phyloP scores from a whole-genome alignment of 441 rosid species.

The Mallotus japonicus region DNA sequence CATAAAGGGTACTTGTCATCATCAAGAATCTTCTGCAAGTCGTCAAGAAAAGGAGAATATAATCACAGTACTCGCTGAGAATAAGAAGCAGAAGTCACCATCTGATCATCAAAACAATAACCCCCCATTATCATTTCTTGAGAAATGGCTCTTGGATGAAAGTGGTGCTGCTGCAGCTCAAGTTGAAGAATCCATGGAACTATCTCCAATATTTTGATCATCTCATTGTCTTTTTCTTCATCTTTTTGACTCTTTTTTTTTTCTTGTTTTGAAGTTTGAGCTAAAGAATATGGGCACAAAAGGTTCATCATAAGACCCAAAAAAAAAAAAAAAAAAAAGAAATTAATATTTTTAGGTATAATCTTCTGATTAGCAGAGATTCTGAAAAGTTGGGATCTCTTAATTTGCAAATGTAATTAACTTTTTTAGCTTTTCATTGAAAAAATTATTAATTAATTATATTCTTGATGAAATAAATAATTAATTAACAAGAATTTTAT shows the following conservation, averaged over 20 bases:
- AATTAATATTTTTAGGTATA: constrained; percentile 11
- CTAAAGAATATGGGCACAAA: constrained; percentile 9
- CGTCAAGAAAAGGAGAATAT: constrained; percentile 25
- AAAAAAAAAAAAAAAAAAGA: neutral
- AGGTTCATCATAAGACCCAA: neutral
- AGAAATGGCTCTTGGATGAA: constrained; percentile 97
- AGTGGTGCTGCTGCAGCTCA: constrained; percentile 46
- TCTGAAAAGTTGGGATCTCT: constrained; percentile 38
- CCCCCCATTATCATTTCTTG: constrained; percentile 78
- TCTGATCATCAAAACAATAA: neutral
- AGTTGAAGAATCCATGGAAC: constrained; percentile 73
- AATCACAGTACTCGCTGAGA: neutral
- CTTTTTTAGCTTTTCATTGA: neutral
- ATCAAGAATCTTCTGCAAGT: constrained; percentile 20
- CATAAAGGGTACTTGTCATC: constrained; percentile 15
- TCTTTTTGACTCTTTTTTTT: neutral
- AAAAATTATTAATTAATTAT: too few species aligned
- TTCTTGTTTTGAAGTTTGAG: neutral
- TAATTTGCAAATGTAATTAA: constrained; percentile 31
- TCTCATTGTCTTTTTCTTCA: neutral
- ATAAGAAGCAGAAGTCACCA: constrained; percentile 29
- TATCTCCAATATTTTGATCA: constrained; percentile 60
- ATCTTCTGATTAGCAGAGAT: constrained; percentile 19
- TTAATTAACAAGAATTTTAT: too few species aligned
- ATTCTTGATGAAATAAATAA: too few species aligned